Percentiles rank a stretch among this genome's conserved stretches.
Evolutionary conservation across 2,329 filamentous ascomycete genomes (phyloP).

Genomic region (Torrubiellomyces zombiae): DNA sequence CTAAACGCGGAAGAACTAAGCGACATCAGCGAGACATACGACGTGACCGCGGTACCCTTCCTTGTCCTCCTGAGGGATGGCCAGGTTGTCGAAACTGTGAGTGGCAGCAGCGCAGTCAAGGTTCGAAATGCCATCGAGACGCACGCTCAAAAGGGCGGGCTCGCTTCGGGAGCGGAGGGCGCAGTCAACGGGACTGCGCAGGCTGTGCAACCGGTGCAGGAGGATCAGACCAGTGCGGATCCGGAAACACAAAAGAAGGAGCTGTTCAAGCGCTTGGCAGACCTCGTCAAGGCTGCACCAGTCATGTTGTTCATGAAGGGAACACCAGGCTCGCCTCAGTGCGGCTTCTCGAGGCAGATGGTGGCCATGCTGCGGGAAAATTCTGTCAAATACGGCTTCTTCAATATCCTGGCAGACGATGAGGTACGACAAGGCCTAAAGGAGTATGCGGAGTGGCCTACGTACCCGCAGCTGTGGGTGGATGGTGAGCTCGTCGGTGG

Average conservation of each 20-base stretch:
- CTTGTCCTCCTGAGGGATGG: conserved; percentile 67
- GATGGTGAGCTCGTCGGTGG: conserved; percentile 83
- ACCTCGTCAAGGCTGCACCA: conserved; percentile 84
- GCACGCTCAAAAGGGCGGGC: conserved; percentile 39
- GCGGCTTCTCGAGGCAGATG: conserved; percentile 82
- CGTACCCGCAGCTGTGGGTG: conserved; percentile 89
- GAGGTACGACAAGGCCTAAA: conserved; percentile 93
- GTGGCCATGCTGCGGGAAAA: conserved; percentile 77
- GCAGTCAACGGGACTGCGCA: conserved; percentile 18
- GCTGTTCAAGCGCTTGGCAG: conserved; percentile 60
- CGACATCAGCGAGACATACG: conserved; percentile 81
- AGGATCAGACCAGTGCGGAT: conserved; percentile 23
- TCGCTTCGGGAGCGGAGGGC: conserved; percentile 17
- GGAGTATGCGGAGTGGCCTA: conserved; percentile 97
- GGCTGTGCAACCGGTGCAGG: conserved; percentile 24
- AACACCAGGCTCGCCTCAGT: conserved; percentile 74
- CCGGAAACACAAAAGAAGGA: conserved; percentile 60
- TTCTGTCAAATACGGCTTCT: conserved; percentile 92
- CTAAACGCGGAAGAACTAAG: conserved; percentile 90
- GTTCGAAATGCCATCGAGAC: conserved; percentile 75
- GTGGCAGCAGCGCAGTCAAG: conserved; percentile 75
- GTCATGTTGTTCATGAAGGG: conserved; percentile 99
- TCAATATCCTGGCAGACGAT: conserved; percentile 95
- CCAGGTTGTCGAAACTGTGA: conserved; percentile 67
- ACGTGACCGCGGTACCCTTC: conserved; percentile 88